Percentiles rank a stretch among this genome's conserved stretches.
phyloP scores from a whole-genome alignment of 2,329 filamentous ascomycete species.

The Intubia oerlemansii region DNA sequence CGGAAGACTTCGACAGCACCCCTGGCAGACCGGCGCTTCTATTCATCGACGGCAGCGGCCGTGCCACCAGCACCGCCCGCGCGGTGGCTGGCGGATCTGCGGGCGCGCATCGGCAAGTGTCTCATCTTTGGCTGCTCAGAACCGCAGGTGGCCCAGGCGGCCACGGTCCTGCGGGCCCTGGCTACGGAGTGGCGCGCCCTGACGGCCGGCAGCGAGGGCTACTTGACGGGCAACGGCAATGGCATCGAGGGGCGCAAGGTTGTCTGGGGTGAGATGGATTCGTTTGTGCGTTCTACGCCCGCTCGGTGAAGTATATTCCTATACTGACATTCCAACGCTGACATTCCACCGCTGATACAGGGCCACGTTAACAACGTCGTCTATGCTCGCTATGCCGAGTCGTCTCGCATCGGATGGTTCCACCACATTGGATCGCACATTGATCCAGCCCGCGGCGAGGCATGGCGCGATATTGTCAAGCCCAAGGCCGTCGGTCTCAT shows the following conservation, averaged over 20 bases:
- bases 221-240: constrained; percentile 38
- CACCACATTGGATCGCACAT: constrained; percentile 42
- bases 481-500: constrained; percentile 51
- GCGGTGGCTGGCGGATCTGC: constrained; percentile 50
- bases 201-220: constrained; percentile 55
- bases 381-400: constrained; percentile 70
- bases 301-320: constrained; percentile 9
- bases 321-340: neutral
- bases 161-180: constrained; percentile 34
- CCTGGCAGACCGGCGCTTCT: too few relatives aligned
- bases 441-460: constrained; percentile 34
- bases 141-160: constrained; percentile 34
- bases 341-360: neutral
- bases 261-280: constrained; percentile 72
- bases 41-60: neutral
- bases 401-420: constrained; percentile 59
- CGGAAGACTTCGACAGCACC: too few relatives aligned
- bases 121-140: constrained; percentile 49
- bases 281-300: too few relatives aligned
- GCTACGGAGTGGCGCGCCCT: constrained; percentile 49
- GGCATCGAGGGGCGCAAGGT: constrained; percentile 46
- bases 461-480: constrained; percentile 51
- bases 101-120: constrained; percentile 48
- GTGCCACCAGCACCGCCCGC: constrained; percentile 2
- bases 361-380: constrained; percentile 68